Percentiles rank a stretch among this genome's conserved stretches.
These are phyloP conservation scores for Erigeron philadelphicus DNA, from an alignment of 140 eudicot genomes.

Conservation along the genomic window DNA sequence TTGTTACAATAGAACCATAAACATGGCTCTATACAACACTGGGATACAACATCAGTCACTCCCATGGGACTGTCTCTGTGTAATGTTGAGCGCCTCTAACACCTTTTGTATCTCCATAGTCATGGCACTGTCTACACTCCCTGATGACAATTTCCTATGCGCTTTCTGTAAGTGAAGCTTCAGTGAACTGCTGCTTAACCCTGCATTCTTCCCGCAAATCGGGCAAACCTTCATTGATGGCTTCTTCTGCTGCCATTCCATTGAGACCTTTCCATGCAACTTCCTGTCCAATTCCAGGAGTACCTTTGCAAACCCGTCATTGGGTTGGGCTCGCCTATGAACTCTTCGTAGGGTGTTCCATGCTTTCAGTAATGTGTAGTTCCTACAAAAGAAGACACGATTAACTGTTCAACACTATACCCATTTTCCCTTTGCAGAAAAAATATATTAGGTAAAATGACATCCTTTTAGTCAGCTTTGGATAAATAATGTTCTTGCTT, in stretches of 20 bases:
- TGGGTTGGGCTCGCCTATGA: conserved; percentile 94
- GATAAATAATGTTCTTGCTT: neutral
- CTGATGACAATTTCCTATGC: conserved; percentile 80
- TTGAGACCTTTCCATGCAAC: conserved; percentile 84
- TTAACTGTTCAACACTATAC: neutral
- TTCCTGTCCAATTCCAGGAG: conserved; percentile 66
- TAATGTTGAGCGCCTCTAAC: conserved; percentile 62
- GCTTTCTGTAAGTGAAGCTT: conserved; percentile 92
- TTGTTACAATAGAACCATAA: neutral
- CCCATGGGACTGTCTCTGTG: conserved; percentile 56
- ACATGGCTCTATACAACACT: neutral
- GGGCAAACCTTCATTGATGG: conserved; percentile 87
- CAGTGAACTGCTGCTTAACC: conserved; percentile 84
- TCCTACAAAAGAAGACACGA: conserved; percentile 44
- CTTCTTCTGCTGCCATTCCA: conserved; percentile 94
- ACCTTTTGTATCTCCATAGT: conserved; percentile 93
- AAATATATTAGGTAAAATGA: neutral
- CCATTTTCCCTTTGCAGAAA: neutral
- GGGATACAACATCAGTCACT: conserved; percentile 30
- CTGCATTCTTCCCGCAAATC: conserved; percentile 85
- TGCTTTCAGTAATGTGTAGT: conserved; percentile 62
- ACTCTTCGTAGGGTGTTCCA: conserved; percentile 74
- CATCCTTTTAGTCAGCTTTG: neutral
- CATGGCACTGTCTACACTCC: conserved; percentile 99
- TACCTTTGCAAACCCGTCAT: conserved; percentile 85